Evolutionary conservation across 2,329 filamentous ascomycete genomes (phyloP), one percentile per base, ranked within the genome.

Genomic region (Aspergillus bombycis): DNA sequence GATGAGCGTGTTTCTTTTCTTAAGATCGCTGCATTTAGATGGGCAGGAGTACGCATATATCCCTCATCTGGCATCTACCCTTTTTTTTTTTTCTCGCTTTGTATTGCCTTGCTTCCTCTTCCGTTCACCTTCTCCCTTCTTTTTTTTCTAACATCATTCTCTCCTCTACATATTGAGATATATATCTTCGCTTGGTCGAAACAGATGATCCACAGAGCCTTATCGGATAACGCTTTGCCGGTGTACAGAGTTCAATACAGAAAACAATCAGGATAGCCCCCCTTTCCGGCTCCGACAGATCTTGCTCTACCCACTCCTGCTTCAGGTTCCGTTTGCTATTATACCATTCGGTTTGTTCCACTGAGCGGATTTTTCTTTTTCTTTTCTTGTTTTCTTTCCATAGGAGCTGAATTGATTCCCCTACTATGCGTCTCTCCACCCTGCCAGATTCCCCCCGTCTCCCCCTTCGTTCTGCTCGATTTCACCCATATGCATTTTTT

Each of bases 11-110:
- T 69, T 65, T 61, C 56, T 62, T 57, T 60, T 62, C 61, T 62
- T 68, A 65, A 68, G 61, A 60, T 68, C 68, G 62, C 63, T 72
- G 70, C 70, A 75, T 73, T 72, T 73, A 73, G 68, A 72, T 71
- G 63, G 67, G 67, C 69, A 63, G 68, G 69, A 70, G 68, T 68
- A 68, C 67, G 65, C 67, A 72, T 72, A 69, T 70, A 63, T 69
- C 66, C 67, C 63, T 71, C 62, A 65, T 65, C 67, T 65, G 68
- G 58, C 56, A 64, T 62, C 62, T 67, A 62, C 26, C 4, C 4
- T 48, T 63, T 66, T 66, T 63, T 63, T 66, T 66, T 63, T 63
- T 50, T 65, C 61, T 65, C 63, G 43, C 57, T 64, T 63, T 55
- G 52, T 55, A 38, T 55, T 38, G 32, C 32, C 30, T 38, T 26